Base-by-base conservation (phyloP, 768 basidiomycete genomes). In the Crassisporium funariophilum region DNA sequence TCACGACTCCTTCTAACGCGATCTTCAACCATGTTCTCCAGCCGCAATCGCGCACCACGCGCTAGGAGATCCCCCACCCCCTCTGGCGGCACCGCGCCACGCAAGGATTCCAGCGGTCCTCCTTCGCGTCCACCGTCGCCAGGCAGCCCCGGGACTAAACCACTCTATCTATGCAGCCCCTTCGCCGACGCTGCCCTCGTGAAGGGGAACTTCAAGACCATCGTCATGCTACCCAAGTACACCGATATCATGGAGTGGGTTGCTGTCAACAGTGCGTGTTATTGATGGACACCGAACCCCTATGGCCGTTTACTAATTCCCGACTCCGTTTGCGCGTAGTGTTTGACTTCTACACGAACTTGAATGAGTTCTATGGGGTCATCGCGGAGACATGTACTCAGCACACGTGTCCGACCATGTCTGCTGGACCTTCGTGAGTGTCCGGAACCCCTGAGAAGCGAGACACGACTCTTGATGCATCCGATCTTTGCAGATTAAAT, bases 141-240 rank as follows among this genome's bases (percentile, higher is more conserved):
- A 10, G 64, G 68, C 8, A 63, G 57, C 23, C 41, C 52, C 1
- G 51, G 45, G 13, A 41, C 49, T 21, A 91, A 89, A 54, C 87
- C 90, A 1, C 71, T 98, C 13, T 97, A 95, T 62, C 78, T 98
- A 9, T 95, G 88, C 66, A 88, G 89, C 44, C 95, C 95, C 3
- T 98, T 98, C 65, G 91, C 89, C 45, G 94, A 95, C 57, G 88
- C 93, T 2, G 92, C 95, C 0, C 78, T 98, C 35, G 95, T 98
- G 49, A 98, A 95, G 66, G 95, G 95, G 17, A 97, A 94, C 69
- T 98, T 97, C 76, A 98, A 95, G 74, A 97, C 94, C 3, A 98
- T 98, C 59, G 94, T 98, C 47, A 88, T 93, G 70, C 78, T 93
- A 44, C 95, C 95, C 5, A 97, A 95, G 65, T 97, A 95, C 57